Evolutionary conservation across 345 rosid genomes (phyloP).

Genomic region (Orychophragmus violaceus): DNA sequence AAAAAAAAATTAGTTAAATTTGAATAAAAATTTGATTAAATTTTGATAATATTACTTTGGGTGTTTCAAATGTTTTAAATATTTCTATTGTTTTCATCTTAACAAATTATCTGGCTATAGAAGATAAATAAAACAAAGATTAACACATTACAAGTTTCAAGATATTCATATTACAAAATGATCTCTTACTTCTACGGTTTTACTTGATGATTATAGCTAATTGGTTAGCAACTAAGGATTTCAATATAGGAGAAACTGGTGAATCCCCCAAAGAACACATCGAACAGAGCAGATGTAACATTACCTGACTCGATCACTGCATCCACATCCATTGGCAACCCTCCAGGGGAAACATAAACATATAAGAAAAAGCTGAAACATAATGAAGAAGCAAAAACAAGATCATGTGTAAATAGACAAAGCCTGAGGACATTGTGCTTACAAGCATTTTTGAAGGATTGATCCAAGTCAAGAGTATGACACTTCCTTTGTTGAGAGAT

Average conservation of each 20-base stretch:
- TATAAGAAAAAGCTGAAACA: constrained; percentile 15
- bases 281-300: constrained; percentile 57
- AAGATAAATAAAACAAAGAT: not conserved
- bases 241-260: constrained; percentile 79
- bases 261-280: constrained; percentile 68
- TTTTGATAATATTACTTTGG: too few relatives aligned
- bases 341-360: constrained; percentile 60
- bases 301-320: constrained; percentile 57
- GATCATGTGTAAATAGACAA: not conserved
- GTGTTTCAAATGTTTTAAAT: too few relatives aligned
- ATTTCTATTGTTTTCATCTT: too few relatives aligned
- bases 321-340: constrained; percentile 44
- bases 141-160: constrained; percentile 5
- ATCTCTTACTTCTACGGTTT: not conserved
- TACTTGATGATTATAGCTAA: constrained; percentile 36
- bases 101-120: not conserved
- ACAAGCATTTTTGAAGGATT: constrained; percentile 66
- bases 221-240: constrained; percentile 53
- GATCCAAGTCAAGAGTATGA: constrained; percentile 69
- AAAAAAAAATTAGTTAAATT: too few relatives aligned
- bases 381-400: not conserved
- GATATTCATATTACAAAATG: not conserved
- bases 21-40: too few relatives aligned
- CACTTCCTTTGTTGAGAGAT: constrained; percentile 65
- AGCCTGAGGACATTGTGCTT: constrained; percentile 26